Percentiles rank a stretch among this genome's conserved stretches.
Evolutionary conservation across 2,329 filamentous ascomycete species (phyloP).

Genomic region (Aspergillus thermomutatus): DNA sequence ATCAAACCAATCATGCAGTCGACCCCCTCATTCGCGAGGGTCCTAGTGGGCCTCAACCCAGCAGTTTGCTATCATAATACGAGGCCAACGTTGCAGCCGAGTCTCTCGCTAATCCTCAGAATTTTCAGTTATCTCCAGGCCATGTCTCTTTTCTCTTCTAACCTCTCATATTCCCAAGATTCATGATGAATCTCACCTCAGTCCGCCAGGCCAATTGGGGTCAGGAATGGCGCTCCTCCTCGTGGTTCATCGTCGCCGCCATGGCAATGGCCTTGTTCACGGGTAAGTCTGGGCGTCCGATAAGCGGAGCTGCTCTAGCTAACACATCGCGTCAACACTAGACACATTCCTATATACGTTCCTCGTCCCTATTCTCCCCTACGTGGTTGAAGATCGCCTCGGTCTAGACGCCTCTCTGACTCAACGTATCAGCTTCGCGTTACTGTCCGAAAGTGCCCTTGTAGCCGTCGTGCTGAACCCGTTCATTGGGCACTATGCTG

Average conservation of each 20-base stretch:
- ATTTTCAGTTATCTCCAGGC: background rate
- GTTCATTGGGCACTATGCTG: conserved; percentile 21
- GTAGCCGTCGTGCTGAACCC: conserved; percentile 21
- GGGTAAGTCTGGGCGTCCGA: conserved; percentile 12
- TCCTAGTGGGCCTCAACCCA: background rate
- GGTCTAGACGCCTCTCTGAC: conserved; percentile 19
- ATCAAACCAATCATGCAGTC: background rate
- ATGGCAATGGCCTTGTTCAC: conserved; percentile 24
- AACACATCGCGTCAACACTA: conserved; percentile 1
- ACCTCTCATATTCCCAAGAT: background rate
- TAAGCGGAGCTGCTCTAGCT: too few relatives aligned
- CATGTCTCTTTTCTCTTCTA: background rate
- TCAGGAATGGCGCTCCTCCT: conserved; percentile 21
- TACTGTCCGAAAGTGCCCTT: conserved; percentile 25
- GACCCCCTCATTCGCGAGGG: too few relatives aligned
- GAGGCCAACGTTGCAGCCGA: background rate
- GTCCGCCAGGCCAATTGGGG: conserved; percentile 11
- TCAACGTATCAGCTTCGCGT: conserved; percentile 22
- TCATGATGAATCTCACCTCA: conserved; percentile 7
- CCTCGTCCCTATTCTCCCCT: conserved; percentile 30
- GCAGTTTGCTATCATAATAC: background rate
- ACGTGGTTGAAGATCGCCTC: conserved; percentile 26
- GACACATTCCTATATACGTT: conserved; percentile 29
- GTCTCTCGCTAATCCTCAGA: background rate
- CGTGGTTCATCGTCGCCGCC: conserved; percentile 19